These are phyloP conservation scores for Talaromyces sp. DNA, from an alignment of 2,329 filamentous ascomycete genomes.

Conservation along the genomic window DNA sequence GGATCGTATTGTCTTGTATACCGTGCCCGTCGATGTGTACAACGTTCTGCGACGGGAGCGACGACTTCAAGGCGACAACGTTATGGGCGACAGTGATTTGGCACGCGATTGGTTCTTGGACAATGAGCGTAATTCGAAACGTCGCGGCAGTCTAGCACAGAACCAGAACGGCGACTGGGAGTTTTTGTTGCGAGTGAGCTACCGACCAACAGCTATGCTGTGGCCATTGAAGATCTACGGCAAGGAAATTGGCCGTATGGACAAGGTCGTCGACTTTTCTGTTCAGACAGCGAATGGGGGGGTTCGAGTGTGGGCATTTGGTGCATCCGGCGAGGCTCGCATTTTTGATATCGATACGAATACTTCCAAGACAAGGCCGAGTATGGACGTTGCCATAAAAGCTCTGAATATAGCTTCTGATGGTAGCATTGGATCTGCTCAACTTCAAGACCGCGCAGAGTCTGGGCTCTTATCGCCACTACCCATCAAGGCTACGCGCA, in stretches of 20 bases:
- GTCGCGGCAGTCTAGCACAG: conserved; percentile 30
- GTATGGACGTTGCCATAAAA: conserved; percentile 24
- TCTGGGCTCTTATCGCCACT: conserved; percentile 14
- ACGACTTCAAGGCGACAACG: conserved; percentile 28
- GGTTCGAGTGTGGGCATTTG: conserved; percentile 53
- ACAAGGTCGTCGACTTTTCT: conserved; percentile 50
- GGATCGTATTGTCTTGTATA: conserved; percentile 56
- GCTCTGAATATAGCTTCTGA: conserved; percentile 26
- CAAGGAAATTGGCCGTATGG: conserved; percentile 46
- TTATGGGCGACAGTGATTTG: conserved; percentile 35
- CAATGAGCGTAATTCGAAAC: conserved; percentile 26
- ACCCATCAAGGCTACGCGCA: conserved; percentile 22
- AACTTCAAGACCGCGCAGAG: conserved; percentile 21
- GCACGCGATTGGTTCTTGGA: conserved; percentile 34
- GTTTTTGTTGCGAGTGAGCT: conserved; percentile 35
- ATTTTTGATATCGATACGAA: conserved; percentile 46
- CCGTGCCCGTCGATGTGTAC: conserved; percentile 57
- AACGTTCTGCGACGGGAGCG: conserved; percentile 36
- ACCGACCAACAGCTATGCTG: conserved; percentile 34
- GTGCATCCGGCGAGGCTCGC: conserved; percentile 41
- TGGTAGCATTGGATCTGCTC: conserved; percentile 26
- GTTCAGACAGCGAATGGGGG: conserved; percentile 42
- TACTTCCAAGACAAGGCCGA: conserved; percentile 20
- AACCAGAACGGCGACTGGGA: conserved; percentile 42
- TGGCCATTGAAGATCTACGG: conserved; percentile 53